A percentile compares a stretch with the other conserved stretches of the same genome.
Evolutionary conservation across 768 basidiomycete species (phyloP).

Genomic region (Chalciporus pseudorubinellus): DNA sequence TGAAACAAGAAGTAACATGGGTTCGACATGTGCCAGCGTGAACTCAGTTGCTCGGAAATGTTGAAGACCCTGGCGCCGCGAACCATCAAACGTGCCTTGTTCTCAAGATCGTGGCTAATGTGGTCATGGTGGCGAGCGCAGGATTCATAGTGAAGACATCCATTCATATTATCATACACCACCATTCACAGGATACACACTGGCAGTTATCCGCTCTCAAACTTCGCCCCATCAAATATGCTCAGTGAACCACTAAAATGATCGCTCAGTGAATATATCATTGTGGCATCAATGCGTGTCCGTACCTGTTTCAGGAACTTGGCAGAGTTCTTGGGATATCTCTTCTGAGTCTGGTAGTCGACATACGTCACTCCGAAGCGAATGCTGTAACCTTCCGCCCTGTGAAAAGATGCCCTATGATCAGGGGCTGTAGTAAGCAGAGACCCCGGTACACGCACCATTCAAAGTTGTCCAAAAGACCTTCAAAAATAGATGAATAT

Average conservation of each 20-base stretch:
- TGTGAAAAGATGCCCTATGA: slow-evolving; percentile 1
- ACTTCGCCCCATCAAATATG: background rate
- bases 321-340: slow-evolving; percentile 65
- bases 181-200: background rate
- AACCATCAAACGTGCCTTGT: too few species aligned
- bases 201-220: background rate
- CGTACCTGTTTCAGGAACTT: slow-evolving; percentile 57
- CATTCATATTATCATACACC: background rate
- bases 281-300: background rate
- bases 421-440: background rate
- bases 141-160: background rate
- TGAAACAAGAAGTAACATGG: too few species aligned
- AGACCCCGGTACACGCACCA: slow-evolving; percentile 37
- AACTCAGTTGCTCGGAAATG: too few species aligned
- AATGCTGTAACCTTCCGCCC: slow-evolving; percentile 67
- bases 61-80: too few species aligned
- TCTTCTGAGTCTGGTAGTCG: slow-evolving; percentile 66
- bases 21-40: too few species aligned
- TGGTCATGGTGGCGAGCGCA: background rate
- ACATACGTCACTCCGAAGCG: slow-evolving; percentile 76
- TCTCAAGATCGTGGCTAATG: background rate
- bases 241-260: slow-evolving; percentile 4
- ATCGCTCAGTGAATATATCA: background rate
- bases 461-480: slow-evolving; percentile 73
- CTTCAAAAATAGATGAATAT: slow-evolving; percentile 30